These are phyloP conservation scores for Grammothele lineata DNA, from an alignment of 768 basidiomycete species.

Conservation along the genomic window DNA sequence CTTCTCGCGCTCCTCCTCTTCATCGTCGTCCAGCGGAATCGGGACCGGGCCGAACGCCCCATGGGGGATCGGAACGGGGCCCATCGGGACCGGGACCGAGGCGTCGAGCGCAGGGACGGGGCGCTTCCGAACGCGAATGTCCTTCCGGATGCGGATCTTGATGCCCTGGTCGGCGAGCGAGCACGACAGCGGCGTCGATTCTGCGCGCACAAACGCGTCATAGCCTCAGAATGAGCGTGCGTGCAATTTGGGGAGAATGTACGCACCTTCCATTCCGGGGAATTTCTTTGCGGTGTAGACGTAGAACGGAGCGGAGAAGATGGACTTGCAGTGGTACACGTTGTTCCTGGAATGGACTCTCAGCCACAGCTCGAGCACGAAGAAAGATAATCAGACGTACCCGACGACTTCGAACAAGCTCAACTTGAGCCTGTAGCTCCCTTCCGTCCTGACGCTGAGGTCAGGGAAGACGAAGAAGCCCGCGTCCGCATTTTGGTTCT, in stretches of 20 bases:
- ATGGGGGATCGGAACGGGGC: conserved; percentile 14
- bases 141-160: conserved; percentile 91
- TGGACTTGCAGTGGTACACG: conserved; percentile 87
- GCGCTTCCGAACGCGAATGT: conserved; percentile 79
- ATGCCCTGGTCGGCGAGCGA: conserved; percentile 94
- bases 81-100: conserved; percentile 21
- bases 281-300: conserved; percentile 97
- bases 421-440: conserved; percentile 74
- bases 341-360: conserved; percentile 52
- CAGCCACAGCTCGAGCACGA: background rate
- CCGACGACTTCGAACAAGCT: conserved; percentile 88
- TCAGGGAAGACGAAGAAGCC: conserved; percentile 98
- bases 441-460: conserved; percentile 87
- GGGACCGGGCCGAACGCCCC: conserved; percentile 19
- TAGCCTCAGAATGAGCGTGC: conserved; percentile 6
- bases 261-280: conserved; percentile 89
- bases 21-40: conserved; percentile 19
- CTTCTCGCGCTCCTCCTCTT: conserved; percentile 14
- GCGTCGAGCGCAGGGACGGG: conserved; percentile 36
- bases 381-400: conserved; percentile 43
- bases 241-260: background rate
- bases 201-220: no score
- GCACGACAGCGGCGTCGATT: conserved; percentile 84
- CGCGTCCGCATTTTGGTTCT: conserved; percentile 62
- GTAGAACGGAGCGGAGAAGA: conserved; percentile 85